These are phyloP conservation scores for Penicillium hordei DNA, from an alignment of 2,329 filamentous ascomycete species.

Conservation along the genomic window DNA sequence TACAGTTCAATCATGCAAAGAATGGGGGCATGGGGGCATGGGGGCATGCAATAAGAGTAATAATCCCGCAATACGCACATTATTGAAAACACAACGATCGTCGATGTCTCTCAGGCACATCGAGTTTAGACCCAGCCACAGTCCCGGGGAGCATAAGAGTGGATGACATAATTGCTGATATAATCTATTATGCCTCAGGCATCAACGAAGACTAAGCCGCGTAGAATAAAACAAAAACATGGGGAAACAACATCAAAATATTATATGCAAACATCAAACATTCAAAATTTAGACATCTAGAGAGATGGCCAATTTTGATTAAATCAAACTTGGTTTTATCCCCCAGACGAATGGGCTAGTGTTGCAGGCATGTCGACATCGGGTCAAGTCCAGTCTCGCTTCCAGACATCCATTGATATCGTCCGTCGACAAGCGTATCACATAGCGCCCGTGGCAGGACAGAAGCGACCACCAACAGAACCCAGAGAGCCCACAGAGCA, in stretches of 20 bases:
- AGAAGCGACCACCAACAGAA: conserved; percentile 45
- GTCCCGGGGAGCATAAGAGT: not conserved
- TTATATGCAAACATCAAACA: not conserved
- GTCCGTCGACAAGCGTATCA: conserved; percentile 43
- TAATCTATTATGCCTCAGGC: not conserved
- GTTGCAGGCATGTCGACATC: conserved; percentile 29
- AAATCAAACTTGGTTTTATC: not conserved
- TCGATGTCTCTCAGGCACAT: not conserved
- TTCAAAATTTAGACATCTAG: not conserved
- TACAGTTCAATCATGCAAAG: not conserved
- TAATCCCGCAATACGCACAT: not conserved
- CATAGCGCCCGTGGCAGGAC: conserved; percentile 47
- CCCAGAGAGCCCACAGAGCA: conserved; percentile 11
- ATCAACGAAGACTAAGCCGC: not conserved
- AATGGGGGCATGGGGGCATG: not conserved
- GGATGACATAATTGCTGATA: conserved; percentile 2
- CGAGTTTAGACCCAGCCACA: not conserved
- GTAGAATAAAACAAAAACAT: not conserved
- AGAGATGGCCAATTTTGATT: not conserved
- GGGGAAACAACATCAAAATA: not conserved
- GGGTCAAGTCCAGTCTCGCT: conserved; percentile 47
- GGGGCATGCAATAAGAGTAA: not conserved
- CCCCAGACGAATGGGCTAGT: not conserved
- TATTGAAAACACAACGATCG: conserved; percentile 5
- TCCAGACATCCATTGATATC: conserved; percentile 50